A percentile compares a stretch with the other conserved stretches of the same genome.
These are phyloP conservation scores for Pholiota adiposa DNA, from an alignment of 1,284 basidiomycete genomes.

Conservation along the genomic window DNA sequence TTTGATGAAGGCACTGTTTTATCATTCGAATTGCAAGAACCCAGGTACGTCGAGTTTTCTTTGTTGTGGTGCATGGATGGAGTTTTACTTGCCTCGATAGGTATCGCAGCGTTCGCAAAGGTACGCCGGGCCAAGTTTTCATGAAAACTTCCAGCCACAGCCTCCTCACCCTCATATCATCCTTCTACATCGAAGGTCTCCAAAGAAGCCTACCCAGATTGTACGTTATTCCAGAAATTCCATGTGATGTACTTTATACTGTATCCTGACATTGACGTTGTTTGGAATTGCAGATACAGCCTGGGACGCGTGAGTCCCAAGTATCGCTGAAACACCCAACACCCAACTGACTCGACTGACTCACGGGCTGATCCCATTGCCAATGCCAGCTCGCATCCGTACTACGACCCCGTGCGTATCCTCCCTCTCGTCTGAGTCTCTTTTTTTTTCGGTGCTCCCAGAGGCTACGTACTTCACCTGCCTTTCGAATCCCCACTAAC, in stretches of 20 bases:
- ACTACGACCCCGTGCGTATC: conserved; percentile 82
- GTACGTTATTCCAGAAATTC: conserved; percentile 50
- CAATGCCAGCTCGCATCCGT: conserved; percentile 81
- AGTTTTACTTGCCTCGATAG: too few relatives aligned
- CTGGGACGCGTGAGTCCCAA: conserved; percentile 76
- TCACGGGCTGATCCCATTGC: too few relatives aligned
- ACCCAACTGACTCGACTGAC: too few relatives aligned
- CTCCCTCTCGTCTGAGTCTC: too few relatives aligned
- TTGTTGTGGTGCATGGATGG: too few relatives aligned
- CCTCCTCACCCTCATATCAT: neutral
- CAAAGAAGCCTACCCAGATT: conserved; percentile 88
- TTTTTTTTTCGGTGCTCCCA: too few relatives aligned
- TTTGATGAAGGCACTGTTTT: conserved; percentile 67
- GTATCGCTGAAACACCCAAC: neutral
- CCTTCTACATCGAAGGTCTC: conserved; percentile 53
- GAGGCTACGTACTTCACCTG: too few relatives aligned
- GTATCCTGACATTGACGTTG: conserved; percentile 5
- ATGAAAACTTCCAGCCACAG: neutral
- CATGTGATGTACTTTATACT: conserved; percentile 19
- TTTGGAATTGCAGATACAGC: conserved; percentile 68
- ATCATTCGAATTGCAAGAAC: conserved; percentile 92
- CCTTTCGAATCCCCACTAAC: too few relatives aligned
- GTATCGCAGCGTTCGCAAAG: conserved; percentile 85
- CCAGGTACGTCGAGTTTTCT: too few relatives aligned
- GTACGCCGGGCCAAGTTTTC: conserved; percentile 43